Base-by-base conservation (phyloP, 495 filamentous ascomycete species). In the Trichocladium uniseriatum region DNA sequence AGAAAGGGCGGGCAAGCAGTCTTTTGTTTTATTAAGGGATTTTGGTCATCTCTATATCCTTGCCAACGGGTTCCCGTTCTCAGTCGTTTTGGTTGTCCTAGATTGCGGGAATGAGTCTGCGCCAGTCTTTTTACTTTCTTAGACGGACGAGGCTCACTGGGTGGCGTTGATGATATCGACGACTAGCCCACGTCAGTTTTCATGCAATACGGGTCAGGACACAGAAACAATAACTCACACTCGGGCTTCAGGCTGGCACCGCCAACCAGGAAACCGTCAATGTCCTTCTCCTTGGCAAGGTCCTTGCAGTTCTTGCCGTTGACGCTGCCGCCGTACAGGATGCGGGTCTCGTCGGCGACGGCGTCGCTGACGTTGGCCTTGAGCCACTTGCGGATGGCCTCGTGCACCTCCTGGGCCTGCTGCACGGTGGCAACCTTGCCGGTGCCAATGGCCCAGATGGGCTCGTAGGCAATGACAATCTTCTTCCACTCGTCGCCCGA, bases 371-470 rank as follows among this genome's bases (percentile, higher is more conserved):
- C 78, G 49, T 82, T 77, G 57, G 81, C 74, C 54, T 72, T 76
- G 60, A 98, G 73, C 91, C 91, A 98, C 58, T 82, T 70, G 56
- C 92, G 86, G 69, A 98, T 94, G 52, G 83, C 89, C 41, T 79
- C 83, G 71, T 98, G 92, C 50, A 92, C 89, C 69, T 96, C 89
- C 75, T 95, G 89, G 48, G 89, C 89, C 73, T 96, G 89, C 74
- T 88, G 75, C 38, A 87, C 91, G 43, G 81, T 89, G 59, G 92
- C 92, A 51, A 97, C 92, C 75, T 95, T 96, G 62, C 92, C 92
- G 53, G 92, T 97, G 52, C 94, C 92, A 62, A 97, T 97, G 58
- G 91, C 94, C 91, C 92, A 98, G 74, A 98, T 91, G 57, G 92
- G 92, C 79, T 98, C 94, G 68, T 98, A 98, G 58, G 92, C 94